Base-by-base conservation (phyloP, 331 rosid species). In the Pyrus hybrid region DNA sequence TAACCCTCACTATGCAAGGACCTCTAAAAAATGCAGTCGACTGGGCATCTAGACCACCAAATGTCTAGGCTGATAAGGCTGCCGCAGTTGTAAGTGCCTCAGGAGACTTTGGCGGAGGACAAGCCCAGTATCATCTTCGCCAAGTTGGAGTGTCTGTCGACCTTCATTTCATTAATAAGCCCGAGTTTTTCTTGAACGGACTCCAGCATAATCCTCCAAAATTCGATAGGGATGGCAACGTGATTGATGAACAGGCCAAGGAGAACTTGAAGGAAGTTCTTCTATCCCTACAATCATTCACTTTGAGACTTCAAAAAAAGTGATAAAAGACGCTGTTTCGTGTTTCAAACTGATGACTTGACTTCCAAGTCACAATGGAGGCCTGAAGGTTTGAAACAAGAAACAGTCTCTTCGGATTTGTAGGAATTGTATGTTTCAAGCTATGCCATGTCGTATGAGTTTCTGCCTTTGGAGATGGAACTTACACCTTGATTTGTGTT, bases 1-100 rank as follows among this genome's bases (percentile, higher is more conserved):
- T 22, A 22, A 14, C 10, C n/a, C n/a, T 1, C 49, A 6, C 8
- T 5, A 62, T 62, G 21, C 54, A 18, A 92, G 96, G 78, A 63
- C 93, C 97, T 14, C 65, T 90, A 68, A 90, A 92, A 86, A 90
- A 92, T 75, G 97, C 97, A 23, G 16, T 92, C 33, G 97, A 92
- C 54, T 92, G 93, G 97, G 97, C 89, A 21, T 92, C 96, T 20
- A 76, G 96, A 72, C 67, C 93, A 57, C 93, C 93, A 63, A 91
- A 88, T 84, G 93, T 77, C 3, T 89, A 90, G 90, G 91, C 71
- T 7, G 88, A 83, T 13, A 91, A 86, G 77, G 67, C 88, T 6
- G 93, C 93, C 3, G 97, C 97, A 1, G 81, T 84, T 7, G 43
- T 87, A n/a, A 87, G 93, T 70, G 90, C 95, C 18, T 89, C 83